Evolutionary conservation across 345 rosid species (phyloP), one percentile per base, ranked within the genome.

Genomic region (Eucalyptus polybractea): DNA sequence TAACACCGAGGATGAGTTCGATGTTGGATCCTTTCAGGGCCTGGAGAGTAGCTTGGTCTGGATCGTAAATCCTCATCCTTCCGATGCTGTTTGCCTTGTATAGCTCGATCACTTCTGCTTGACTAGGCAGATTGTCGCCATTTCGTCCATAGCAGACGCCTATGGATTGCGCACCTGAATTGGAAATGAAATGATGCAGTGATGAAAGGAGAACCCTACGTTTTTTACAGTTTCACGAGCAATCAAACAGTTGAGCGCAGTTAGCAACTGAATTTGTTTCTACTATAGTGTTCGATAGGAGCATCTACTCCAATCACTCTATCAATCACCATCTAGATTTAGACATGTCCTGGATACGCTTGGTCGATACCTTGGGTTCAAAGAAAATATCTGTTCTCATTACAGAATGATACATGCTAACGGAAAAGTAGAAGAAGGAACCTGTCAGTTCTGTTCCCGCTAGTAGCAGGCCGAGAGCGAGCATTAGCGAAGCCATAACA

Each of bases 71-170:
- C 87, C 94, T 81, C 93, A 94, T 91, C 85, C 88, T 90, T 9
- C 76, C 65, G 49, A 93, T 91, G 44, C 88, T 88, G 50, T 93
- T 93, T 33, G 89, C 6, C n/a, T 88, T 87, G 76, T 86, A 93
- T n/a, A 93, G 89, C 47, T 40, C 86, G 29, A 94, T 80, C 8
- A 90, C 96, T 40, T 91, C 91, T 2, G 19, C 58, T 4, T 88
- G 89, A 13, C 94, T 54, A 25, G 94, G 94, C 51, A 94, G 89
- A 89, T 94, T 88, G 88, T 92, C 45, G 56, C 93, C 96, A 6
- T 89, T 47, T 51, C 89, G 90, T 42, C 95, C 95, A 31, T 92
- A 89, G 87, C 94, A 94, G 31, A 92, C 91, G 11, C 95, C 96
- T 27, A 90, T 86, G 16, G 85, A 21, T 54, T 89, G 89, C 40